Evolutionary conservation across 441 rosid genomes (phyloP).

Genomic region (Populus hybrid): DNA sequence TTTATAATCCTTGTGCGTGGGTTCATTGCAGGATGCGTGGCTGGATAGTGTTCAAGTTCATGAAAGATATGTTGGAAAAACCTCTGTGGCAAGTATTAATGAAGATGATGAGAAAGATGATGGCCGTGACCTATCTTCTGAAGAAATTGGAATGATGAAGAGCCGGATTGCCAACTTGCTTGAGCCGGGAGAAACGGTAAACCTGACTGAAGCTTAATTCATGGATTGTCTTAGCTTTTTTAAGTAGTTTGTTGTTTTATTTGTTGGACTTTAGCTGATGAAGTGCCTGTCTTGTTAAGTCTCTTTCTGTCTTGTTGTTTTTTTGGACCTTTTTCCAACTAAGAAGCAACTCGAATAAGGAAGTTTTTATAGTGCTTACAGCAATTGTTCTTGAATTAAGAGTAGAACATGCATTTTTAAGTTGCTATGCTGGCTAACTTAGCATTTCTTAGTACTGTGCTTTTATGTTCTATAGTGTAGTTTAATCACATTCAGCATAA

Average conservation of each 20-base stretch:
- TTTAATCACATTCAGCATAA: not conserved
- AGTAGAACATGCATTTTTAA: not conserved
- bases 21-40: slow-evolving; percentile 86
- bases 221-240: not conserved
- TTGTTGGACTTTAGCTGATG: not conserved
- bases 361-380: not conserved
- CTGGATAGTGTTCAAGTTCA: slow-evolving; percentile 75
- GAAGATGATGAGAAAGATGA: slow-evolving; percentile 39
- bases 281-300: not conserved
- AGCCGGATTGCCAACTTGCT: slow-evolving; percentile 82
- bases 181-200: slow-evolving; percentile 92
- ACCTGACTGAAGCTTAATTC: slow-evolving; percentile 7
- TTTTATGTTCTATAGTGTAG: not conserved
- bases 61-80: slow-evolving; percentile 48
- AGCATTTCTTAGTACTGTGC: not conserved
- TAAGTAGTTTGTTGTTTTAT: not conserved
- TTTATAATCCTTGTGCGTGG: not conserved
- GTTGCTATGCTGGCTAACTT: not conserved
- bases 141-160: slow-evolving; percentile 64
- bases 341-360: not conserved
- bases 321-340: not conserved
- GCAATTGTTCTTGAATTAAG: not conserved
- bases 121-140: slow-evolving; percentile 58
- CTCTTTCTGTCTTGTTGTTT: not conserved
- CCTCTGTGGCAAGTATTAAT: slow-evolving; percentile 24